Base-by-base conservation (phyloP, 306 rosid genomes). In the Vigna radiata region DNA sequence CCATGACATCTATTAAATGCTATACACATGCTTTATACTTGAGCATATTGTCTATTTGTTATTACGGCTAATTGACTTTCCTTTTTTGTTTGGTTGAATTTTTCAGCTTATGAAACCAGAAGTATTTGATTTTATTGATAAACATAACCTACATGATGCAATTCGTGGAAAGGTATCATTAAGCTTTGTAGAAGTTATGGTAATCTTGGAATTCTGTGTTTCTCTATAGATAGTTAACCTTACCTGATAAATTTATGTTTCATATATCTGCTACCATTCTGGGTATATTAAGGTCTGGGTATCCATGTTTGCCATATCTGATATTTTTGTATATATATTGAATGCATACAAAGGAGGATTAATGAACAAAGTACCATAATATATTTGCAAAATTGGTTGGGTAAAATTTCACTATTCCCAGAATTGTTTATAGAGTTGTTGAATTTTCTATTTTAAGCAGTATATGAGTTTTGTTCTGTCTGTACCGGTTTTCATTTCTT, bases 81-180 rank as follows among this genome's bases (percentile, higher is more conserved):
- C 37, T 33, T 6, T 46, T 2, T 52, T 76, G 29, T 64, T 77
- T 49, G 48, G 12, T 53, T 70, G 86, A 58, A 48, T 59, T 31
- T 85, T 88, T 80, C 98, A 95, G 98, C 97, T 92, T 68, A 44
- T 90, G 91, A 90, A 89, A 82, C 97, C 97, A 76, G 97, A 84
- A 72, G 82, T 89, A 76, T 95, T 95, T 89, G 93, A 91, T 85
- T 95, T 95, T 87, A 92, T 95, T 25, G 97, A 92, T 54, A 89
- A 88, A 62, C 86, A 95, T 85, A 90, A 88, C 85, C 84, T 95
- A 50, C 91, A 90, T 1, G 96, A 95, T 59, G 83, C 86, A 60
- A 84, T 92, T 77, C 91, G 85, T 60, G 99, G 90, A 56, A 92
- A 95, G 99, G 97, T 92, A 92, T 84, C 66, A 31, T 25, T 67